Evolutionary conservation across 2,329 filamentous ascomycete species (phyloP).

Genomic region (Keithomyces neogunnii): DNA sequence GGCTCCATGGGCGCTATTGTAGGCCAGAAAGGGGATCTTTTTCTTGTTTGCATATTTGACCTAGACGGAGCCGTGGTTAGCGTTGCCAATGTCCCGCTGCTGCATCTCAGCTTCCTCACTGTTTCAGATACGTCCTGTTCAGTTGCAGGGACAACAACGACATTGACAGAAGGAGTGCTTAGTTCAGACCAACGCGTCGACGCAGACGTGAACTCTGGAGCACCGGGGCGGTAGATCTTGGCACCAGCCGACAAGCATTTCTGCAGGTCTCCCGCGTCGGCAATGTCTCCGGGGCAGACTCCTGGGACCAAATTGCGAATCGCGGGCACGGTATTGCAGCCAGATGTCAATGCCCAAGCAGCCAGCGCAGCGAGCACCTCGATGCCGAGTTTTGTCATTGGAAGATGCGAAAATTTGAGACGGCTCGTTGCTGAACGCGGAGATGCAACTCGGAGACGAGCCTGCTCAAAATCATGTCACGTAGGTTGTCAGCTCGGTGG

Average conservation of each 20-base stretch:
- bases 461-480: no score
- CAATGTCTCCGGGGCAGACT: slow-evolving; percentile 6
- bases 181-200: slow-evolving; percentile 38
- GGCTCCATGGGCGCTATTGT: slow-evolving; percentile 43
- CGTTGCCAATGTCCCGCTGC: no score
- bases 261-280: slow-evolving; percentile 16
- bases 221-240: slow-evolving; percentile 33
- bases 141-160: slow-evolving; percentile 37
- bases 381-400: slow-evolving; percentile 9
- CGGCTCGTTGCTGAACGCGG: not conserved
- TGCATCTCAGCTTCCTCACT: slow-evolving; percentile 18
- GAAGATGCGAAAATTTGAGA: not conserved
- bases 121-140: slow-evolving; percentile 41
- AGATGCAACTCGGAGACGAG: not conserved
- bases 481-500: no score
- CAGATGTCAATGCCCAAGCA: slow-evolving; percentile 16
- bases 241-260: slow-evolving; percentile 27
- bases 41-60: slow-evolving; percentile 22
- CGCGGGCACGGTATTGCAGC: slow-evolving; percentile 11
- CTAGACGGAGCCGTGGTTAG: not conserved
- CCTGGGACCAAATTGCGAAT: slow-evolving; percentile 11
- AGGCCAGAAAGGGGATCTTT: slow-evolving; percentile 41
- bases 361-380: slow-evolving; percentile 18
- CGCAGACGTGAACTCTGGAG: slow-evolving; percentile 27
- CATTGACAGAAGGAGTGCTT: slow-evolving; percentile 30